These are phyloP conservation scores for Talaromyces sp. DNA, from an alignment of 2,329 filamentous ascomycete genomes.

Conservation along the genomic window DNA sequence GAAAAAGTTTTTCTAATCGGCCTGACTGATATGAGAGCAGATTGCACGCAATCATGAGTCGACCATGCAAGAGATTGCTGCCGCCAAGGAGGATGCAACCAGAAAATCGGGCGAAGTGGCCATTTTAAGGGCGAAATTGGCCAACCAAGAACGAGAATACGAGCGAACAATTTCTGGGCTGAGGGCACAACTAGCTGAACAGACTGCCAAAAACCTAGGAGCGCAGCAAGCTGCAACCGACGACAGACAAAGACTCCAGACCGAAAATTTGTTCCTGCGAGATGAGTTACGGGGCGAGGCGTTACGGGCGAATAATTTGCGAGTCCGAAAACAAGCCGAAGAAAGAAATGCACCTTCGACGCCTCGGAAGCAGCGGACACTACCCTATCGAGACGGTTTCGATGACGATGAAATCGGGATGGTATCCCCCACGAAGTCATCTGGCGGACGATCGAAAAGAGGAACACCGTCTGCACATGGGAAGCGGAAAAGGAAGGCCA, in stretches of 20 bases:
- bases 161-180: constrained; percentile 49
- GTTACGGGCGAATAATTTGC: constrained; percentile 40
- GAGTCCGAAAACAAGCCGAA: constrained; percentile 28
- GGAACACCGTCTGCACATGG: constrained; percentile 51
- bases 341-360: constrained; percentile 41
- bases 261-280: constrained; percentile 55
- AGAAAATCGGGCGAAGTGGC: constrained; percentile 49
- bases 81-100: constrained; percentile 34
- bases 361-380: constrained; percentile 44
- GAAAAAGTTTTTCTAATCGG: background rate
- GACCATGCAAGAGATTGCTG: constrained; percentile 32
- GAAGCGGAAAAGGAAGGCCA: constrained; percentile 52
- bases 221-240: constrained; percentile 51
- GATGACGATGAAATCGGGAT: constrained; percentile 56
- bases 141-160: constrained; percentile 39
- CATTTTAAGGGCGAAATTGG: constrained; percentile 53
- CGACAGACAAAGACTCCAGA: constrained; percentile 53
- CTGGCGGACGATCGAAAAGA: constrained; percentile 40
- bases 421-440: constrained; percentile 50
- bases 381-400: constrained; percentile 57
- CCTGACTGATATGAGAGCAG: constrained; percentile 18
- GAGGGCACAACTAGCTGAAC: constrained; percentile 50
- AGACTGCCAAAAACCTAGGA: constrained; percentile 47
- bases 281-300: constrained; percentile 55
- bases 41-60: constrained; percentile 35